phyloP scores from a whole-genome alignment of 805 yeast species.

The Saccharomycopsis oosterbeekiorum region DNA sequence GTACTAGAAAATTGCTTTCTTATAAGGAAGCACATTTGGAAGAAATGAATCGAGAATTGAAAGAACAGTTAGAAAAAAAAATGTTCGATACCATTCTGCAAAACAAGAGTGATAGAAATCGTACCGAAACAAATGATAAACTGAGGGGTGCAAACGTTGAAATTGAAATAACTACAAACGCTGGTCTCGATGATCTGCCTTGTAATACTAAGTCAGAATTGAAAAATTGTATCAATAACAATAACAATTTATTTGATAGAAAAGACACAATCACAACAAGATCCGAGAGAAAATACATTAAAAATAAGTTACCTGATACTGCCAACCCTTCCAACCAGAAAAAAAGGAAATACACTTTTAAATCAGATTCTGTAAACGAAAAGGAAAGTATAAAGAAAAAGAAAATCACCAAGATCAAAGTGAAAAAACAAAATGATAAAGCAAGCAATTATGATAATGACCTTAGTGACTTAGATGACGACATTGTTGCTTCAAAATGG shows the following conservation, averaged over 20 bases:
- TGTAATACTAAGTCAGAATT: neutral
- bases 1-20: neutral
- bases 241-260: neutral
- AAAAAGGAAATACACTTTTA: neutral
- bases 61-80: neutral
- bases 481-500: neutral
- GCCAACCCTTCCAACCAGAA: neutral
- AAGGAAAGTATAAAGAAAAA: neutral
- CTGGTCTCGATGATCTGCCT: neutral
- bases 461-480: neutral
- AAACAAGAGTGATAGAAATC: neutral
- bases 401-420: neutral
- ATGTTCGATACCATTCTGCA: neutral
- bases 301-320: neutral
- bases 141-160: neutral
- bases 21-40: neutral
- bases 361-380: neutral
- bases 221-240: neutral
- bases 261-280: neutral
- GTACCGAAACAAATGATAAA: neutral
- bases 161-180: neutral
- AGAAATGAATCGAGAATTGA: neutral
- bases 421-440: neutral
- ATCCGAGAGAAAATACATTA: no score
- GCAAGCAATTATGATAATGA: neutral